These are phyloP conservation scores for Dacryopinax spathularia DNA, from an alignment of 768 basidiomycete genomes.

Conservation along the genomic window DNA sequence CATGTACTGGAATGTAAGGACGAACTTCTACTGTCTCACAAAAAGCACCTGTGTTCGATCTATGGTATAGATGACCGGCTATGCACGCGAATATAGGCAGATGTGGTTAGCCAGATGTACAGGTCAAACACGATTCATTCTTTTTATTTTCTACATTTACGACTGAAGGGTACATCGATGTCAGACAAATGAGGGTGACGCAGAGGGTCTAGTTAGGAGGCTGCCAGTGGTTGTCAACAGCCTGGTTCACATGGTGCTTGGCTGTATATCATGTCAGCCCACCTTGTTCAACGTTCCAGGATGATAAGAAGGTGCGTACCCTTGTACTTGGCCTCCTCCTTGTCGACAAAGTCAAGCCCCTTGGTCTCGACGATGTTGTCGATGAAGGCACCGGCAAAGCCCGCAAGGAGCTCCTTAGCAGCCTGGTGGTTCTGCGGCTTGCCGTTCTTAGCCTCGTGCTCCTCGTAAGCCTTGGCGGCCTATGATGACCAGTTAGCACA, in stretches of 20 bases:
- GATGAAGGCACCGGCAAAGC: not conserved
- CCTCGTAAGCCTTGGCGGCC: constrained; percentile 17
- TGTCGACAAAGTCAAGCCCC: constrained; percentile 20
- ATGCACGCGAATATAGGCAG: no score
- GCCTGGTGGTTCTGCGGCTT: constrained; percentile 20
- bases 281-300: not conserved
- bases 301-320: not conserved
- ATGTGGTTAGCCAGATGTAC: no score
- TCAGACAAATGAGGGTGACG: not conserved
- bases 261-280: not conserved
- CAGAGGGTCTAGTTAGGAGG: not conserved
- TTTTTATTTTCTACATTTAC: not conserved
- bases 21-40: no score
- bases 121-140: not conserved
- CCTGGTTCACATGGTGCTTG: not conserved
- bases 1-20: no score
- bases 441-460: constrained; percentile 23
- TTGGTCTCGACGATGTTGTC: constrained; percentile 23
- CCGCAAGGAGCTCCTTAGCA: constrained; percentile 28
- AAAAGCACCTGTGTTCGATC: no score
- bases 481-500: not conserved
- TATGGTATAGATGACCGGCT: no score
- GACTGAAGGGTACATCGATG: not conserved
- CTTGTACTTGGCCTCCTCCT: constrained; percentile 16
- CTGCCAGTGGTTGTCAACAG: not conserved